These are phyloP conservation scores for Aspergillaceae sp. DNA, from an alignment of 2,329 filamentous ascomycete species.

Conservation along the genomic window DNA sequence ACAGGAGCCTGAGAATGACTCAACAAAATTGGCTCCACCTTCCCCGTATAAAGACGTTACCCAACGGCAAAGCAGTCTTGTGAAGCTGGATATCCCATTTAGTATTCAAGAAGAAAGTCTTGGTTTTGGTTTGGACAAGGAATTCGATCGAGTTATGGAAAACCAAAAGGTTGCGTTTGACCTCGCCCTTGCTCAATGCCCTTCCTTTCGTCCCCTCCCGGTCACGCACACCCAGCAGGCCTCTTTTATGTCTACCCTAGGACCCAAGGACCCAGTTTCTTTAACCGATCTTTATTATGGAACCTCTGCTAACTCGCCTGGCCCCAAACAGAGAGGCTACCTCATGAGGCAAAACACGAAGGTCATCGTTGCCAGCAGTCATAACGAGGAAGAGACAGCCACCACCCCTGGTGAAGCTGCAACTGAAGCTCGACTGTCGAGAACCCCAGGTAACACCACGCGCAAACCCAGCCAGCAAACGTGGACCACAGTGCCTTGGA, in stretches of 20 bases:
- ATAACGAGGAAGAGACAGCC: conserved; percentile 50
- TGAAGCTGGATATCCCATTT: conserved; percentile 73
- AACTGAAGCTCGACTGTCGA: conserved; percentile 37
- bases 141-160: conserved; percentile 93
- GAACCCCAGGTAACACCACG: conserved; percentile 60
- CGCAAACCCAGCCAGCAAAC: conserved; percentile 78
- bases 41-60: conserved; percentile 18
- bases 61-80: conserved; percentile 62
- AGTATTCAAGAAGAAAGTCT: conserved; percentile 58
- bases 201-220: conserved; percentile 10
- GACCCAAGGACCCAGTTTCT: conserved; percentile 11
- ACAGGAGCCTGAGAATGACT: conserved; percentile 7
- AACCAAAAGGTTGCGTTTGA: conserved; percentile 80
- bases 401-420: conserved; percentile 18
- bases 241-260: conserved; percentile 1
- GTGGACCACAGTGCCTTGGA: conserved; percentile 97
- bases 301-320: conserved; percentile 53
- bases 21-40: conserved; percentile 11
- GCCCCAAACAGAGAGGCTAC: conserved; percentile 80
- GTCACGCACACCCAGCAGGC: conserved; percentile 4
- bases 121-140: conserved; percentile 77
- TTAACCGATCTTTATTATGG: conserved; percentile 4
- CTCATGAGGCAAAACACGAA: conserved; percentile 98
- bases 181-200: conserved; percentile 34
- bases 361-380: conserved; percentile 78